Conservation (phyloP, 2,329 filamentous ascomycete species). For the Tolypocladium ovalisporum region DNA sequence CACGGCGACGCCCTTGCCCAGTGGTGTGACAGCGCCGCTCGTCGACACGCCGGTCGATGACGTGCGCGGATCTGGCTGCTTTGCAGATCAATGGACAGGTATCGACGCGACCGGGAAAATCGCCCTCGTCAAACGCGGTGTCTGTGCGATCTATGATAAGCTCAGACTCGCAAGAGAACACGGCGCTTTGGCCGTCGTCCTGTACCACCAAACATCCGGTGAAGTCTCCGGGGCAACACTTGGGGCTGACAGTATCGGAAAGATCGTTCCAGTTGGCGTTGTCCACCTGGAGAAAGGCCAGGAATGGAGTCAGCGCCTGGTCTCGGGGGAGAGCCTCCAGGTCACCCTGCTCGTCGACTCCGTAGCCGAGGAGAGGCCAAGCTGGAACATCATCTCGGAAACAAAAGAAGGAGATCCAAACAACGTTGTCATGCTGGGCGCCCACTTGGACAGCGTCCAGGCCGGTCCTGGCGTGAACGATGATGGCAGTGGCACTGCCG, state of each 20-base stretch:
- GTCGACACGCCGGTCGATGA: conserved; percentile 25
- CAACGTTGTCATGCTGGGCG: conserved; percentile 28
- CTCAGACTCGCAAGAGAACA: conserved; percentile 27
- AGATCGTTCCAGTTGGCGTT: conserved; percentile 22
- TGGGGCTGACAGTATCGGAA: conserved; percentile 22
- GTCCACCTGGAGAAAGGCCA: conserved; percentile 19
- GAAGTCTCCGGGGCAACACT: conserved; percentile 36
- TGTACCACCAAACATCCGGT: conserved; percentile 49
- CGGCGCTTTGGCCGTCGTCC: conserved; percentile 34
- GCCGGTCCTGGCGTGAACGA: conserved; percentile 27
- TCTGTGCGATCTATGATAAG: conserved; percentile 30
- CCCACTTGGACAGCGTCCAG: conserved; percentile 27
- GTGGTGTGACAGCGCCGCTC: conserved; percentile 21
- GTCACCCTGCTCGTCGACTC: conserved; percentile 22
- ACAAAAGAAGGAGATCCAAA: conserved; percentile 26
- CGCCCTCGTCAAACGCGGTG: conserved; percentile 32
- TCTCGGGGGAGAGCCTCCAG: conserved; percentile 15
- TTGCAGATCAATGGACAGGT: conserved; percentile 28
- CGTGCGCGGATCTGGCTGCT: conserved; percentile 24
- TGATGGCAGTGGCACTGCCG: conserved; percentile 24
- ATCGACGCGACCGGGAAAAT: conserved; percentile 31
- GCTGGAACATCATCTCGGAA: conserved; percentile 29
- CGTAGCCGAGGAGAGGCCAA: conserved; percentile 17
- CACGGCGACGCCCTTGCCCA: conserved; percentile 28
- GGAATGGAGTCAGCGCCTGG: conserved; percentile 20